Conservation (phyloP, 2,329 filamentous ascomycete genomes). For the Chaetomium sp. region DNA sequence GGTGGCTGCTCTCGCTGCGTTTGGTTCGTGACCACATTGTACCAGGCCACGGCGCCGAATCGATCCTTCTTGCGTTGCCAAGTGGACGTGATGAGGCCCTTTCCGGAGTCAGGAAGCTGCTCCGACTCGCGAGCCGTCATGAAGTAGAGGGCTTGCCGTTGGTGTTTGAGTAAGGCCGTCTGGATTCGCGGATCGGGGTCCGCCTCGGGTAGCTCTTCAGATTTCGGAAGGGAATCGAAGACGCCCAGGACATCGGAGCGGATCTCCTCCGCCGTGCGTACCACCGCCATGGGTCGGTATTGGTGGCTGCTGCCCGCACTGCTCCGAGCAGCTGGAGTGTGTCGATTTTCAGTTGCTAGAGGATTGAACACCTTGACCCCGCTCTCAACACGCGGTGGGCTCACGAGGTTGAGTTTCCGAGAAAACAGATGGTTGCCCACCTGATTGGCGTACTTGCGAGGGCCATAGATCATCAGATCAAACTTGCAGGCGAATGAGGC, state of each 20-base stretch:
- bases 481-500: slow-evolving; percentile 57
- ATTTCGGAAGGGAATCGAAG: slow-evolving; percentile 75
- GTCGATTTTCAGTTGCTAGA: slow-evolving; percentile 49
- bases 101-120: slow-evolving; percentile 49
- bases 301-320: slow-evolving; percentile 19
- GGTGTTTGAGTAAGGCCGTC: slow-evolving; percentile 71
- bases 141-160: slow-evolving; percentile 84
- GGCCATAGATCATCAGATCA: slow-evolving; percentile 74
- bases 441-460: slow-evolving; percentile 54
- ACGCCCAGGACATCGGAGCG: slow-evolving; percentile 77
- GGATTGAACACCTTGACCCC: slow-evolving; percentile 73
- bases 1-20: slow-evolving; percentile 53
- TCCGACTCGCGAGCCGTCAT: slow-evolving; percentile 73
- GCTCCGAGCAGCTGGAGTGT: slow-evolving; percentile 27
- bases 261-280: slow-evolving; percentile 76
- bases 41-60: slow-evolving; percentile 55
- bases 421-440: slow-evolving; percentile 64
- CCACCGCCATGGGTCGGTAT: slow-evolving; percentile 28
- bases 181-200: slow-evolving; percentile 57
- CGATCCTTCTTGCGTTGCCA: slow-evolving; percentile 59
- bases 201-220: slow-evolving; percentile 67
- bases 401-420: slow-evolving; percentile 60
- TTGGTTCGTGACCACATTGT: slow-evolving; percentile 79
- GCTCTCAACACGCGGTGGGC: slow-evolving; percentile 58
- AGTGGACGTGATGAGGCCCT: slow-evolving; percentile 61